A percentile compares a stretch with the other conserved stretches of the same genome.
Evolutionary conservation across 768 basidiomycete species (phyloP).

Genomic region (Xanthoconium stramineum): DNA sequence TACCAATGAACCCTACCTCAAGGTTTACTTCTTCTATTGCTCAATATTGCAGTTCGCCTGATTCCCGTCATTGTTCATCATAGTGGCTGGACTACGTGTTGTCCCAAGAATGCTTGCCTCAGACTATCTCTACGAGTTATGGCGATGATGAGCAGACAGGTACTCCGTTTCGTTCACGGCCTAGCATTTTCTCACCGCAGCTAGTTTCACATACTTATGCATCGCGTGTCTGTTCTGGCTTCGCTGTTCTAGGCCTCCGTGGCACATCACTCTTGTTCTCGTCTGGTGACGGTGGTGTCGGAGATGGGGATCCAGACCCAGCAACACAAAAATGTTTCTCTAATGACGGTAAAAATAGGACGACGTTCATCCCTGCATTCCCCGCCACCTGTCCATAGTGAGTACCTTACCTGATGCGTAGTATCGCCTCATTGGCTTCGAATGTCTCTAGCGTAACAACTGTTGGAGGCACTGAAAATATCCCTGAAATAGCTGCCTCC

Average conservation of each 20-base stretch:
- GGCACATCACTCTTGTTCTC: constrained; percentile 65
- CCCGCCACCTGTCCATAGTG: constrained; percentile 61
- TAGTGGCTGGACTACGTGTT: constrained; percentile 67
- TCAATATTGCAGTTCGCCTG: not conserved
- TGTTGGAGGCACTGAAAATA: constrained; percentile 60
- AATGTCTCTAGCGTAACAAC: constrained; percentile 53
- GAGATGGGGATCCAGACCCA: constrained; percentile 55
- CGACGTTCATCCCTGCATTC: constrained; percentile 56
- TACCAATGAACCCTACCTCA: constrained; percentile 48
- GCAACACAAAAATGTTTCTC: constrained; percentile 51
- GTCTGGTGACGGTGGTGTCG: constrained; percentile 69
- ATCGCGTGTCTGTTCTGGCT: constrained; percentile 51
- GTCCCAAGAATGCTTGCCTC: constrained; percentile 43
- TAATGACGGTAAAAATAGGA: constrained; percentile 55
- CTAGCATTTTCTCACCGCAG: not conserved
- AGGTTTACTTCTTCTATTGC: constrained; percentile 29
- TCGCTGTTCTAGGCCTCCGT: constrained; percentile 67
- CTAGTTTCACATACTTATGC: constrained; percentile 59
- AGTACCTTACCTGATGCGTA: constrained; percentile 1
- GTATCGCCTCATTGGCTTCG: not conserved
- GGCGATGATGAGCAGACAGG: constrained; percentile 72
- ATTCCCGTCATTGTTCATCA: constrained; percentile 2
- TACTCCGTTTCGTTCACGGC: constrained; percentile 14
- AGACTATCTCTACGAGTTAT: constrained; percentile 70
- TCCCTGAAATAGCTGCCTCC: constrained; percentile 57